phyloP scores from a whole-genome alignment of 768 basidiomycete species.

The Mrakia frigida region DNA sequence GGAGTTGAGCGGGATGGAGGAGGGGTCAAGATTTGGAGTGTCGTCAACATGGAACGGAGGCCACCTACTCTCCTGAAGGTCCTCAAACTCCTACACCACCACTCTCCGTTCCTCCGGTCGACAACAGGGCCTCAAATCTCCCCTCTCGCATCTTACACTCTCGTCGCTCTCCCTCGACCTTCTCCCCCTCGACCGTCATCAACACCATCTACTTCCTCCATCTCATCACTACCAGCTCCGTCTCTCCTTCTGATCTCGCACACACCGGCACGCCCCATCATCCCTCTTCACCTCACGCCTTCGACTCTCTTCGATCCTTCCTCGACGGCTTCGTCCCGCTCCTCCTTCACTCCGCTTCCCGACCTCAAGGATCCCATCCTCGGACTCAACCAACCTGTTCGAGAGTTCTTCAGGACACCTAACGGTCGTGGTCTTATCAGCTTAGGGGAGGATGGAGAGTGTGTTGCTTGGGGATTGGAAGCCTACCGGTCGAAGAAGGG shows the following conservation, averaged over 20 bases:
- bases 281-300: conserved; percentile 12
- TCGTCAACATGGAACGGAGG: conserved; percentile 68
- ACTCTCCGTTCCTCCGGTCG: neutral
- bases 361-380: conserved; percentile 34
- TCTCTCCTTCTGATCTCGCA: conserved; percentile 6
- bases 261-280: conserved; percentile 27
- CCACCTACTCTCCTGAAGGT: conserved; percentile 55
- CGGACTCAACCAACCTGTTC: conserved; percentile 34
- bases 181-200: conserved; percentile 6
- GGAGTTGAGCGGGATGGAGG: conserved; percentile 39
- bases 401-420: conserved; percentile 40
- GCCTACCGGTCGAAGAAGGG: conserved; percentile 16
- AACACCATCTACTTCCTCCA: conserved; percentile 13
- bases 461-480: conserved; percentile 38
- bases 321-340: neutral
- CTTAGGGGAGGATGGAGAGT: conserved; percentile 37
- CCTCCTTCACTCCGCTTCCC: conserved; percentile 3
- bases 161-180: neutral
- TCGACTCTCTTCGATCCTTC: conserved; percentile 6
- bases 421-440: conserved; percentile 42
- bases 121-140: conserved; percentile 4
- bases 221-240: neutral
- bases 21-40: conserved; percentile 46
- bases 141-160: neutral
- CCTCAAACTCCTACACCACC: conserved; percentile 15